These are phyloP conservation scores for Penium margaritaceum DNA, from an alignment of 139 green algal genomes.

Conservation along the genomic window DNA sequence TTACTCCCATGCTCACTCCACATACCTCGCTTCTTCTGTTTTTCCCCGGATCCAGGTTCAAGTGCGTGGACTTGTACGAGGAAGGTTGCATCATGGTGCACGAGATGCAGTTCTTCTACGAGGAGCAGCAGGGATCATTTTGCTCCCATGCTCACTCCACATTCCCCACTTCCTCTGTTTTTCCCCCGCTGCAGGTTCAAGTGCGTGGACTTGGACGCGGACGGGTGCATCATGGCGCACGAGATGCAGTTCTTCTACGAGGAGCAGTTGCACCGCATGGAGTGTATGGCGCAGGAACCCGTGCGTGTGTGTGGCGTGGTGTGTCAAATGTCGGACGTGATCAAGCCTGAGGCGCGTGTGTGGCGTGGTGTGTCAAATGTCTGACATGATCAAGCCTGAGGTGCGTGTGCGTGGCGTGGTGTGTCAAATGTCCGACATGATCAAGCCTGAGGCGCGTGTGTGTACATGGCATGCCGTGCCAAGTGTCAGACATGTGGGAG, in stretches of 20 bases:
- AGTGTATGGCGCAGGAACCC: slow-evolving; percentile 77
- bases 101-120: slow-evolving; percentile 65
- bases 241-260: slow-evolving; percentile 97
- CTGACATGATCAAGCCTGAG: too few relatives aligned
- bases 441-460: slow-evolving; percentile 55
- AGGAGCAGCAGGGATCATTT: background rate
- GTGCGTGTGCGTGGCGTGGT: slow-evolving; percentile 79
- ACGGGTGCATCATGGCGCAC: slow-evolving; percentile 69
- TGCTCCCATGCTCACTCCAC: too few relatives aligned
- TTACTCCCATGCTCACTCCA: too few relatives aligned
- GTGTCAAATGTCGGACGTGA: slow-evolving; percentile 96
- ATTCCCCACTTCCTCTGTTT: background rate
- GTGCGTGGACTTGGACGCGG: slow-evolving; percentile 84
- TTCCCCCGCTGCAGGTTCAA: slow-evolving; percentile 35
- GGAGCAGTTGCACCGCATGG: slow-evolving; percentile 95
- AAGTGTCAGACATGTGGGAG: too few relatives aligned
- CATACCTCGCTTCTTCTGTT: too few relatives aligned
- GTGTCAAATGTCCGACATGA: slow-evolving; percentile 96
- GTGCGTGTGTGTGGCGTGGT: slow-evolving; percentile 79
- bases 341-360: slow-evolving; percentile 55
- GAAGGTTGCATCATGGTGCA: slow-evolving; percentile 71
- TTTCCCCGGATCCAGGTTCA: too few relatives aligned
- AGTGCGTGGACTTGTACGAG: too few relatives aligned
- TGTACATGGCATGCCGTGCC: background rate
- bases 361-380: background rate